phyloP scores from a whole-genome alignment of 352 stramenopile genomes.

The Pythium diclinum region DNA sequence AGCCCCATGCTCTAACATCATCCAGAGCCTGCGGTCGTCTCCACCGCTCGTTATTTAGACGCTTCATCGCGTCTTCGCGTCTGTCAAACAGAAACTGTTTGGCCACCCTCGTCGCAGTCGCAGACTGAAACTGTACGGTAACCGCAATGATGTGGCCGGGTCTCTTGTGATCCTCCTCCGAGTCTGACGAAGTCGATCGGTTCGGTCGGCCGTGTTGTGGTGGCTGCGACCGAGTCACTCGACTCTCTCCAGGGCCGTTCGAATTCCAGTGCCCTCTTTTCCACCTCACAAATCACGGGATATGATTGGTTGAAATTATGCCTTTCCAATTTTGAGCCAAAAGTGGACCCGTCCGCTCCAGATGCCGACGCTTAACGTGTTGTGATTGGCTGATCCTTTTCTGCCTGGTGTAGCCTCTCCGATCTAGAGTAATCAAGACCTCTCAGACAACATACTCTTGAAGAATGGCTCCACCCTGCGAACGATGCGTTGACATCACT shows the following conservation, averaged over 20 bases:
- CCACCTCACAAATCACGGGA: conserved; percentile 13
- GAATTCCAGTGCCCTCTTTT: conserved; percentile 21
- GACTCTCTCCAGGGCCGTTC: too few species aligned
- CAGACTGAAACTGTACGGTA: background rate
- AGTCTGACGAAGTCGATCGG: background rate
- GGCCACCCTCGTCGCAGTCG: background rate
- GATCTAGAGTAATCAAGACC: background rate
- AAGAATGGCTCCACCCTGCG: background rate
- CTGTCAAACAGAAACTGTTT: too few species aligned
- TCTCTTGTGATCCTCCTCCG: background rate
- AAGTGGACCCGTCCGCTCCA: background rate
- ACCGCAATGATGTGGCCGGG: background rate
- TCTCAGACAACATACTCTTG: conserved; percentile 10
- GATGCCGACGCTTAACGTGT: background rate
- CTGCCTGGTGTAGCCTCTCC: conserved; percentile 17
- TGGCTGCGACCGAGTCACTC: too few species aligned
- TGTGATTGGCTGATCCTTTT: conserved; percentile 25
- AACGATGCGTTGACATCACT: background rate
- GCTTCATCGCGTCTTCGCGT: too few species aligned
- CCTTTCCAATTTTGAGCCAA: conserved; percentile 17
- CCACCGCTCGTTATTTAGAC: background rate
- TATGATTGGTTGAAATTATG: conserved; percentile 21
- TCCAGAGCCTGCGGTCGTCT: background rate
- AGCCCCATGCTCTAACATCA: conserved; percentile 3
- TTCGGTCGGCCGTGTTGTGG: background rate